phyloP scores from a whole-genome alignment of 1,284 basidiomycete genomes.

The Sanghuangporus sanghuang region DNA sequence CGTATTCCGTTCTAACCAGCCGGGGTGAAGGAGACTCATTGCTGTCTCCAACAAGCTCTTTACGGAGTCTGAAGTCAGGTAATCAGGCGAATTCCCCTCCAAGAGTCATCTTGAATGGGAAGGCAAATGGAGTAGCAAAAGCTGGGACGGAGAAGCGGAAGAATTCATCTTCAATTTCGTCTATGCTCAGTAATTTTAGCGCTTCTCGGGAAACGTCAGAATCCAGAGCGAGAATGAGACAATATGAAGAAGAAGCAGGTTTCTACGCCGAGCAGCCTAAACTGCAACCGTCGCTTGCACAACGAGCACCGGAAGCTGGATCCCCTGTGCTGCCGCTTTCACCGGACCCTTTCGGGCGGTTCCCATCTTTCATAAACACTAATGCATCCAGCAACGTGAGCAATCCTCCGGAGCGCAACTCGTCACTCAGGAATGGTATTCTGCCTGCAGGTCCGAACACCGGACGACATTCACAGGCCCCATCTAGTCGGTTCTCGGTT shows the following conservation, averaged over 20 bases:
- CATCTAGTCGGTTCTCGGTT: constrained; percentile 65
- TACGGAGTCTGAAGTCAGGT: constrained; percentile 4
- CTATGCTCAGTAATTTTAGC: constrained; percentile 30
- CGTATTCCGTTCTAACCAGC: constrained; percentile 28
- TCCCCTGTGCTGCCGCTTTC: constrained; percentile 65
- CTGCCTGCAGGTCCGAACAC: background rate
- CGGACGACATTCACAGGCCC: constrained; percentile 19
- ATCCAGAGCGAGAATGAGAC: constrained; percentile 46
- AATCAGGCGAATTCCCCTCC: constrained; percentile 44
- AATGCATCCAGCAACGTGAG: background rate
- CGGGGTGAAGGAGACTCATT: constrained; percentile 16
- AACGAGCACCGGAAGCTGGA: constrained; percentile 19
- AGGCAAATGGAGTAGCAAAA: background rate
- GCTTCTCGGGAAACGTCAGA: constrained; percentile 35
- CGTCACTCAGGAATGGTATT: constrained; percentile 7
- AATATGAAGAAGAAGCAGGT: constrained; percentile 42
- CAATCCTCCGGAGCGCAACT: constrained; percentile 7
- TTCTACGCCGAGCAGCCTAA: constrained; percentile 38
- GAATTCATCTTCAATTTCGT: constrained; percentile 12
- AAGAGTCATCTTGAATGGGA: constrained; percentile 58
- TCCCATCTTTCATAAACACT: constrained; percentile 39
- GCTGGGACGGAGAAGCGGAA: constrained; percentile 3
- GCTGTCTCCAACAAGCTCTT: constrained; percentile 6
- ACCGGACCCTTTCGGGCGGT: constrained; percentile 73
- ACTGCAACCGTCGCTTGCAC: constrained; percentile 25